phyloP scores from a whole-genome alignment of 192 early-diverging fungal genomes.

The Coemansia sp. region DNA sequence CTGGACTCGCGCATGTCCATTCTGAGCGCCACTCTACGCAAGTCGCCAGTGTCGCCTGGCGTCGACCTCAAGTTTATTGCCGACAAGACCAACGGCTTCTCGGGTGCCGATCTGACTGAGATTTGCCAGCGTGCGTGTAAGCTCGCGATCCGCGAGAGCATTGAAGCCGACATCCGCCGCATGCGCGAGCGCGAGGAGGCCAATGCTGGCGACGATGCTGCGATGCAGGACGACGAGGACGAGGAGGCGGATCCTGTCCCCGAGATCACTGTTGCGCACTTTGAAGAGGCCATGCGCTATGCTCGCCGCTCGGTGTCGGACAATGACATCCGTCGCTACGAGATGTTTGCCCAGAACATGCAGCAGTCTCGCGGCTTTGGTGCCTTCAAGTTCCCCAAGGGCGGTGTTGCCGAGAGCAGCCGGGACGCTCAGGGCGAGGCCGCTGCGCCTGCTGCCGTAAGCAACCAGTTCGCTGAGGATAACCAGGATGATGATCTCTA shows the following conservation, averaged over 20 bases:
- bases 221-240: constrained; percentile 67
- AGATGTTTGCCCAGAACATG: constrained; percentile 99
- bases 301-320: constrained; percentile 95
- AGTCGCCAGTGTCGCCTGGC: constrained; percentile 81
- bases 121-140: constrained; percentile 99
- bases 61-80: constrained; percentile 87
- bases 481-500: constrained; percentile 56
- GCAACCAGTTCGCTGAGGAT: constrained; percentile 50
- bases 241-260: constrained; percentile 84
- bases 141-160: constrained; percentile 95
- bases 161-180: constrained; percentile 81
- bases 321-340: constrained; percentile 97
- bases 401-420: constrained; percentile 44
- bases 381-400: constrained; percentile 94
- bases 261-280: constrained; percentile 92
- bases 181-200: constrained; percentile 75
- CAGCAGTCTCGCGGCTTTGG: constrained; percentile 95
- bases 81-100: constrained; percentile 92
- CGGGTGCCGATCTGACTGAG: constrained; percentile 97
- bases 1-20: constrained; percentile 83
- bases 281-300: constrained; percentile 99
- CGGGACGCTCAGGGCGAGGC: constrained; percentile 13
- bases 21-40: constrained; percentile 87
- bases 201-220: constrained; percentile 74
- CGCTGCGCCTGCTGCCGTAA: constrained; percentile 5